Evolutionary conservation across 73 alveolate genomes (phyloP).

Genomic region (Paramecium biaurelia): DNA sequence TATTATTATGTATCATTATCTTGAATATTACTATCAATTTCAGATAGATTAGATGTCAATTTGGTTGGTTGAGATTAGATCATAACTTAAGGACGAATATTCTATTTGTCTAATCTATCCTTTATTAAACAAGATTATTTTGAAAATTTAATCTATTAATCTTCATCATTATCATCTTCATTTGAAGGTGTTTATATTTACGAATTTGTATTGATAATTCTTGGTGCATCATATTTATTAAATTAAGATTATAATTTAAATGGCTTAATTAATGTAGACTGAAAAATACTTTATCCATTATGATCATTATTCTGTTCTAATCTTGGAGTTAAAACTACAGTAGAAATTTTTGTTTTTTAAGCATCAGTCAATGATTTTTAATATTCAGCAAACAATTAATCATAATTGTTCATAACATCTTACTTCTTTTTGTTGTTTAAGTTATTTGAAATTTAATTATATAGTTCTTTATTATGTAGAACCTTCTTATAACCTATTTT

Average conservation of each 20-base stretch:
- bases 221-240: neutral
- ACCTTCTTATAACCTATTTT: neutral
- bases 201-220: neutral
- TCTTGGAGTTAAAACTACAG: neutral
- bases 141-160: neutral
- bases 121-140: neutral
- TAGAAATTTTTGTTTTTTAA: neutral
- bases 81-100: neutral
- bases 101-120: neutral
- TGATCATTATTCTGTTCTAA: neutral
- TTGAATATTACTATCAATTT: neutral
- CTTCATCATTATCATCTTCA: neutral
- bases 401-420: neutral
- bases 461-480: neutral
- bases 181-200: neutral
- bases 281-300: neutral
- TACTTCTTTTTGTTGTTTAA: neutral
- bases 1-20: neutral
- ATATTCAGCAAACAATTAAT: neutral
- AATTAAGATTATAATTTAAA: neutral
- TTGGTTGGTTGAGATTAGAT: neutral
- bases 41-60: neutral
- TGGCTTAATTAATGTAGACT: neutral
- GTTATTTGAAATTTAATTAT: neutral
- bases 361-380: constrained; percentile 1